A percentile compares a stretch with the other conserved stretches of the same genome.
Evolutionary conservation across 129 eudicot species (phyloP).

Genomic region (Helianthus tuberosus): DNA sequence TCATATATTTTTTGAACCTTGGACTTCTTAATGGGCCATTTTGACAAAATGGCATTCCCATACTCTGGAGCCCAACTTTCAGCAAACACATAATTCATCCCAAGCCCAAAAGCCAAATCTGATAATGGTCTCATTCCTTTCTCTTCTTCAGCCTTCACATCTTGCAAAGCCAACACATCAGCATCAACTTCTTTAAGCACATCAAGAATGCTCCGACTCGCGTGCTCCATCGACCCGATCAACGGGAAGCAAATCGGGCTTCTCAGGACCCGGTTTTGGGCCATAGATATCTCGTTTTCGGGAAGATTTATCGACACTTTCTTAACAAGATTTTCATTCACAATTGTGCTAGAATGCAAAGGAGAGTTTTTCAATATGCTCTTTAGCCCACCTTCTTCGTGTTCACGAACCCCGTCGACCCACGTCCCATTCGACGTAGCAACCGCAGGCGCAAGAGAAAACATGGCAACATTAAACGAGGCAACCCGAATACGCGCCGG

Average conservation of each 20-base stretch:
- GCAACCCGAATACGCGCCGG: slow-evolving; percentile 65
- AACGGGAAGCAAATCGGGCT: slow-evolving; percentile 78
- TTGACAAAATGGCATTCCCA: slow-evolving; percentile 87
- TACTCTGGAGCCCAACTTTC: slow-evolving; percentile 99
- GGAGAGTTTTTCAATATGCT: slow-evolving; percentile 81
- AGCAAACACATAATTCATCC: slow-evolving; percentile 90
- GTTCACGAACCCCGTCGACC: slow-evolving; percentile 44
- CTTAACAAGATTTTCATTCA: slow-evolving; percentile 22
- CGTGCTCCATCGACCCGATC: slow-evolving; percentile 57
- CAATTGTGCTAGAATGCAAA: slow-evolving; percentile 33
- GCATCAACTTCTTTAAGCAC: slow-evolving; percentile 92
- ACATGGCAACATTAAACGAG: slow-evolving; percentile 83
- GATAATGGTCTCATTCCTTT: slow-evolving; percentile 75
- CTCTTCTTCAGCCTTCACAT: slow-evolving; percentile 94
- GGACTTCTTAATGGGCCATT: slow-evolving; percentile 86
- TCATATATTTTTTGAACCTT: slow-evolving; percentile 74
- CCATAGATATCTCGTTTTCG: slow-evolving; percentile 82
- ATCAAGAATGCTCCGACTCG: slow-evolving; percentile 62
- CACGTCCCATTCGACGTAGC: slow-evolving; percentile 49
- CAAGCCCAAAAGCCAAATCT: slow-evolving; percentile 79
- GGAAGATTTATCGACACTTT: slow-evolving; percentile 86
- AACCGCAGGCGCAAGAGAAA: slow-evolving; percentile 82
- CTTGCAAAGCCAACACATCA: slow-evolving; percentile 86
- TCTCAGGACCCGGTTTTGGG: slow-evolving; percentile 69
- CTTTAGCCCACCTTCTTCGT: slow-evolving; percentile 40